A percentile compares a stretch with the other conserved stretches of the same genome.
Evolutionary conservation across 148 eudicot genomes (phyloP).

Genomic region (Pharnaceum exiguum): DNA sequence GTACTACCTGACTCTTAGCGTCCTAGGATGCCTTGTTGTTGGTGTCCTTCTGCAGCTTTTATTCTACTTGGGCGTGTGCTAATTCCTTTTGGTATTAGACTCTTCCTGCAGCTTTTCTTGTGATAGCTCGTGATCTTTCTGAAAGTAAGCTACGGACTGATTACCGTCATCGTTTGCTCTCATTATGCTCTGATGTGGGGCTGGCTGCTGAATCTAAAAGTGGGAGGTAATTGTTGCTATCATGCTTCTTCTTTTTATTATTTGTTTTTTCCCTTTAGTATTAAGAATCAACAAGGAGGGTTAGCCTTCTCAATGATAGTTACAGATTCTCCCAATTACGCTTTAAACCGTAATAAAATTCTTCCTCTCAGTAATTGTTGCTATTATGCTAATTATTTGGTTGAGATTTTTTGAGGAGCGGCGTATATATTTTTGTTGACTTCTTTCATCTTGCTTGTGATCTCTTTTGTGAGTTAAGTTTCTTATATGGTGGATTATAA

Average conservation of each 20-base stretch:
- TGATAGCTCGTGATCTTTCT: conserved; percentile 66
- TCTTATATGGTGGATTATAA: not conserved
- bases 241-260: not conserved
- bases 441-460: not conserved
- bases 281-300: too few species aligned
- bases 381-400: not conserved
- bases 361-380: too few species aligned
- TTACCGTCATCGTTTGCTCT: conserved; percentile 86
- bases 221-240: conserved; percentile 70
- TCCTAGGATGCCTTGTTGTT: conserved; percentile 1
- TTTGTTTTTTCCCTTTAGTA: not conserved
- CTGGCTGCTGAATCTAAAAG: conserved; percentile 97
- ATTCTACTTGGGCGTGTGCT: conserved; percentile 30
- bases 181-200: conserved; percentile 97
- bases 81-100: conserved; percentile 73
- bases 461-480: not conserved
- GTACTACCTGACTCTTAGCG: conserved; percentile 31
- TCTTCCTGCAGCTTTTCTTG: conserved; percentile 90
- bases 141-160: conserved; percentile 67
- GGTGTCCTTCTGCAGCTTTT: conserved; percentile 4
- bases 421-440: not conserved
- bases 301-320: too few species aligned
- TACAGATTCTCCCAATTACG: too few species aligned
- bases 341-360: too few species aligned
- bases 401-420: not conserved